Conservation (phyloP, 2,329 filamentous ascomycete genomes). For the Pseudogymnoascus sp. region DNA sequence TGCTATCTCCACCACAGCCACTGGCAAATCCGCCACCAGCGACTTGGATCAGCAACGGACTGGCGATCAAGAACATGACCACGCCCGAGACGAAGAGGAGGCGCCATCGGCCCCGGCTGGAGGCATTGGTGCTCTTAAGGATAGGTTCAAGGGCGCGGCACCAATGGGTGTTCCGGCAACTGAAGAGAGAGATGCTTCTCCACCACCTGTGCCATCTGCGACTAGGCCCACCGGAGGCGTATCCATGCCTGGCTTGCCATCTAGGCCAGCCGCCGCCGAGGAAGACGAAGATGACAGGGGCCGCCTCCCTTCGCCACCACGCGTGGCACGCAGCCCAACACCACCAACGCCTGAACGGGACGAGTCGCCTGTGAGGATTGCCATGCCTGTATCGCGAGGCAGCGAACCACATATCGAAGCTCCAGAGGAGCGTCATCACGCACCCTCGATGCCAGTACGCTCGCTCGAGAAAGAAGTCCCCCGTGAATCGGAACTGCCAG, state of each 20-base stretch:
- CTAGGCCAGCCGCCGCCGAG: conserved; percentile 45
- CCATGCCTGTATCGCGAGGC: conserved; percentile 71
- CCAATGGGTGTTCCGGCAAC: conserved; percentile 54
- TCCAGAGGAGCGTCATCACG: conserved; percentile 39
- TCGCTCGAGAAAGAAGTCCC: conserved; percentile 57
- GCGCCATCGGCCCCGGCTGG: conserved; percentile 50
- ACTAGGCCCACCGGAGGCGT: conserved; percentile 65
- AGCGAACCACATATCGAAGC: conserved; percentile 46
- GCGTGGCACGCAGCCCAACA: conserved; percentile 29
- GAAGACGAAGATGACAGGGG: conserved; percentile 45
- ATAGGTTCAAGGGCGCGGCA: conserved; percentile 72
- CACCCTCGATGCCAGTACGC: conserved; percentile 55
- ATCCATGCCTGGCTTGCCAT: conserved; percentile 69
- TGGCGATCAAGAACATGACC: conserved; percentile 45
- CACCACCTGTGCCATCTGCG: conserved; percentile 32
- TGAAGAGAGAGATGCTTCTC: conserved; percentile 30
- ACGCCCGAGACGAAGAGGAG: conserved; percentile 42
- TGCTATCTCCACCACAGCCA: conserved; percentile 50
- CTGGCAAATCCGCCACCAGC: conserved; percentile 53
- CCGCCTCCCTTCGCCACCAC: conserved; percentile 37
- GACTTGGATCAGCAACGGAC: conserved; percentile 53
- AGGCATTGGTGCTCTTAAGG: conserved; percentile 66
- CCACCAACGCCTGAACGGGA: conserved; percentile 45
- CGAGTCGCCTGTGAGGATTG: conserved; percentile 73
- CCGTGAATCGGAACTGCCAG: conserved; percentile 55